Evolutionary conservation across 2,329 filamentous ascomycete species (phyloP), one percentile per base, ranked within the genome.

Genomic region (Tolypocladium inflatum): DNA sequence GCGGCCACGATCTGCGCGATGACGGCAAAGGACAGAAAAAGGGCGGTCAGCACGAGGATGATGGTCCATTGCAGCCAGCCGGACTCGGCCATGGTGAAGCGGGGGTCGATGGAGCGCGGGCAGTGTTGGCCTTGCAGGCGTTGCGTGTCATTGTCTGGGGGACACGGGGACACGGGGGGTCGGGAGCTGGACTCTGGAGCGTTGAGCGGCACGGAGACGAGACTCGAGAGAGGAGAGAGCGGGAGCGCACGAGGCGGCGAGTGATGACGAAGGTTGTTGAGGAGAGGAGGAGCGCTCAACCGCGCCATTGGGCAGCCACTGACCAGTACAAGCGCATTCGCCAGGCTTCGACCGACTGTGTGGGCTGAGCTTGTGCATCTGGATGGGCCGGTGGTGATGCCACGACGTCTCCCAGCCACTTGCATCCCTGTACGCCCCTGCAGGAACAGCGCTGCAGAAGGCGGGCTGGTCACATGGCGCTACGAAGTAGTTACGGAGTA

Each of bases 41-140:
- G 76, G 61, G 83, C 82, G 70, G 81, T 81, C 69, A 84, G 72
- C 63, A 81, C 75, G 60, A 86, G 75, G 67, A 84, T 73, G 63
- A 82, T 74, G 68, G 80, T 79, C 81, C 81, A 84, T 72, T 81
- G 76, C 59, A 79, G 73, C 66, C 74, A 74, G 65, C 76, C 74
- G 63, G 76, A 75, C 69, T 78, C 76, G 68, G 76, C 73, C 80
- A 82, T 83, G 69, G 65, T 71, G 68, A 61, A 67, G 66, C 62
- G 61, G 63, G 64, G 64, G 55, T 57, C 53, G 57, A 59, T 53
- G 60, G 57, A 61, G 61, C 56, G 58, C 57, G 55, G 57, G 56
- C 59, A 48, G 55, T 57, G 37, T 52, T 38, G 48, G 37, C 52
- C 52, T 58, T n/a, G 57, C 53, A 53, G 57, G 55, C 17, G 53